phyloP scores from a whole-genome alignment of 768 basidiomycete genomes.

The Pulveroboletus ravenelii region DNA sequence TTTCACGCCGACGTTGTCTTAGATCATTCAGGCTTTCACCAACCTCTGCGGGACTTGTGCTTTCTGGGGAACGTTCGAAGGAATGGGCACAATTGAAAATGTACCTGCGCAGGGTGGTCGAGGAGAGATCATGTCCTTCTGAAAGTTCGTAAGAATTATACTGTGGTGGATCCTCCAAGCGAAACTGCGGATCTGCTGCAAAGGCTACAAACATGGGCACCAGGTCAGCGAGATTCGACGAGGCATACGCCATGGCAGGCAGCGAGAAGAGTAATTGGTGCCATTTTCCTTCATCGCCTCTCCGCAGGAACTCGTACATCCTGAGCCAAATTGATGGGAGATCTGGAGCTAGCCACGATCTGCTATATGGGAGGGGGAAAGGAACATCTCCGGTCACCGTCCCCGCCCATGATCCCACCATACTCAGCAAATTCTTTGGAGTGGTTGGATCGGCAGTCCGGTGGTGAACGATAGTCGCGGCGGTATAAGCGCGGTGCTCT shows the following conservation, averaged over 20 bases:
- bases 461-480: constrained; percentile 6
- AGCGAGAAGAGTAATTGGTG: constrained; percentile 28
- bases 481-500: constrained; percentile 19
- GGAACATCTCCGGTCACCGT: background rate
- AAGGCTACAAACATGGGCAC: constrained; percentile 30
- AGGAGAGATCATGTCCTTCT: background rate
- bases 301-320: constrained; percentile 26
- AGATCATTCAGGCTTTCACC: constrained; percentile 6
- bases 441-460: background rate
- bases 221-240: background rate
- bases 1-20: constrained; percentile 2
- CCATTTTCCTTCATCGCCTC: constrained; percentile 4
- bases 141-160: constrained; percentile 1
- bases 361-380: constrained; percentile 22
- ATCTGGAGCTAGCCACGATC: constrained; percentile 24
- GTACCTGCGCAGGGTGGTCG: background rate
- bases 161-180: constrained; percentile 4
- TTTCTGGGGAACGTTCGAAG: background rate
- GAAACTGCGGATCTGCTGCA: constrained; percentile 9
- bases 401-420: constrained; percentile 9
- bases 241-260: constrained; percentile 27
- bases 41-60: background rate
- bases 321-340: constrained; percentile 25
- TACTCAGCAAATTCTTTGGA: background rate
- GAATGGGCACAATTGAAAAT: background rate